Evolutionary conservation across 257 asterid genomes (phyloP).

Genomic region (Forsythia suspensa): DNA sequence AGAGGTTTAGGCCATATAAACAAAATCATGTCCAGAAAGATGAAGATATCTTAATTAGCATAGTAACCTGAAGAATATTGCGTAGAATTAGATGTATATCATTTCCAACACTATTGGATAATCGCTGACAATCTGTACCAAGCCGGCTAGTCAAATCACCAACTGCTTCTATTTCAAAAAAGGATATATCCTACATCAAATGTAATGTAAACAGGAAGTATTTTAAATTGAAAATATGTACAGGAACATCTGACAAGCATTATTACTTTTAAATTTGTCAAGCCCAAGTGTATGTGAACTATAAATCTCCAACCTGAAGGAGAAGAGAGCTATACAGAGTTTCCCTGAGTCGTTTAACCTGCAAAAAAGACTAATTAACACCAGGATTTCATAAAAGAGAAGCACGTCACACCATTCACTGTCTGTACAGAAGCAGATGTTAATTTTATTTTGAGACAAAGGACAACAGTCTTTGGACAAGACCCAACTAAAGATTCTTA

Average conservation of each 20-base stretch:
- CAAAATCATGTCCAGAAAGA: conserved; percentile 5
- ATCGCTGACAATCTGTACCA: conserved; percentile 51
- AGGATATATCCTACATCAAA: conserved; percentile 54
- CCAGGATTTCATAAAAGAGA: conserved; percentile 3
- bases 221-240: conserved; percentile 16
- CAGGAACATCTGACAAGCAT: conserved; percentile 6
- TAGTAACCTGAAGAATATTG: conserved; percentile 45
- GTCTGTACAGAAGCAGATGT: neutral
- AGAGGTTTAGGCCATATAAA: conserved; percentile 7
- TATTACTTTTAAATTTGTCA: conserved; percentile 4
- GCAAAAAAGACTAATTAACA: conserved; percentile 20
- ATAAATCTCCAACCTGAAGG: conserved; percentile 39
- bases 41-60: neutral
- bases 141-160: conserved; percentile 60
- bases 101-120: conserved; percentile 39
- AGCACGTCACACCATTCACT: neutral
- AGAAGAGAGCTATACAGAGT: conserved; percentile 44
- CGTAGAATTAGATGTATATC: conserved; percentile 52
- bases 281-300: conserved; percentile 14
- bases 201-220: neutral
- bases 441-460: neutral
- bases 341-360: conserved; percentile 56
- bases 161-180: conserved; percentile 51
- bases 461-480: neutral
- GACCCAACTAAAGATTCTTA: neutral